Percentiles rank a stretch among this genome's conserved stretches.
phyloP scores from a whole-genome alignment of 1,284 basidiomycete species.

The Stygiomarasmius scandens region DNA sequence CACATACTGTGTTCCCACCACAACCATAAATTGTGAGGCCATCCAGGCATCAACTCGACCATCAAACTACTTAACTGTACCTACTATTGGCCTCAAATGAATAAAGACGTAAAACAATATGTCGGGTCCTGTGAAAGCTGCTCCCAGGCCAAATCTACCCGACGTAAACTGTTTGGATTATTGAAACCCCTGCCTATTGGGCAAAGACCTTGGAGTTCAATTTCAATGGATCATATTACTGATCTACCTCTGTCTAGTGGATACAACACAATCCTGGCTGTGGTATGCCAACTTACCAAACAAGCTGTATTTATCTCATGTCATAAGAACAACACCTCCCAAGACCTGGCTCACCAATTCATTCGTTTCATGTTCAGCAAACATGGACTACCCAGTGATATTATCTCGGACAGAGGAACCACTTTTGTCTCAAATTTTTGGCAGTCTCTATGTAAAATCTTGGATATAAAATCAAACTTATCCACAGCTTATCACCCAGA shows the following conservation, averaged over 20 bases:
- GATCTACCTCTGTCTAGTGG: slow-evolving; percentile 31
- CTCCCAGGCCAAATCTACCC: background rate
- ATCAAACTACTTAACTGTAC: slow-evolving; percentile 17
- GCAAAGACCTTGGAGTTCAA: slow-evolving; percentile 6
- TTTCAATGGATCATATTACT: slow-evolving; percentile 20
- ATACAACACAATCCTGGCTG: slow-evolving; percentile 30
- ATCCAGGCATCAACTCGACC: slow-evolving; percentile 36
- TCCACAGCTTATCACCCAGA: slow-evolving; percentile 9
- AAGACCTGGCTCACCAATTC: background rate
- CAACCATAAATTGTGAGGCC: slow-evolving; percentile 23
- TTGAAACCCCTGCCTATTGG: slow-evolving; percentile 5
- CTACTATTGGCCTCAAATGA: slow-evolving; percentile 27
- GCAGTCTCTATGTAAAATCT: background rate
- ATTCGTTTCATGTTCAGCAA: slow-evolving; percentile 4
- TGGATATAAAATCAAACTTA: background rate
- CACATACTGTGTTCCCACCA: background rate
- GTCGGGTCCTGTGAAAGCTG: slow-evolving; percentile 6
- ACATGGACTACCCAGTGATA: slow-evolving; percentile 11
- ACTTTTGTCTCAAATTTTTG: slow-evolving; percentile 12
- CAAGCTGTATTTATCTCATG: slow-evolving; percentile 20
- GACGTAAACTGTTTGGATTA: background rate
- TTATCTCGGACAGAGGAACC: slow-evolving; percentile 5
- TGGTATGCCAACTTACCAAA: slow-evolving; percentile 21
- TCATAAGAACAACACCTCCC: background rate
- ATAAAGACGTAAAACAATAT: slow-evolving; percentile 18